Base-by-base conservation (phyloP, 2,329 filamentous ascomycete species). In the Trichoderma atroviride region DNA sequence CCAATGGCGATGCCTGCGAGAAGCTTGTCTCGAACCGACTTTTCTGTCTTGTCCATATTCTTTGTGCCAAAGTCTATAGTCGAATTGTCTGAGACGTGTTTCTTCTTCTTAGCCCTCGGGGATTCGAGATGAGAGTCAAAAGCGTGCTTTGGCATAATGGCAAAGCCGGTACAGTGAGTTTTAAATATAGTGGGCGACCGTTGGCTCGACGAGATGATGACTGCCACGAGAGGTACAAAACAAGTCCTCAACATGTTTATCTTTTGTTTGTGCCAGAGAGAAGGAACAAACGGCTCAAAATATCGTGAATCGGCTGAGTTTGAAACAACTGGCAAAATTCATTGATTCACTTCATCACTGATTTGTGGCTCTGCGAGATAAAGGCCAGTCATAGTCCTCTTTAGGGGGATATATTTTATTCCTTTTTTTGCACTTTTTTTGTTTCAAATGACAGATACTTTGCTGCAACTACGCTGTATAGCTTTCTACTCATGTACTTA, bases 1-100 rank as follows among this genome's bases (percentile, higher is more conserved):
- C 63, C 35, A 5, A 68, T 29, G 13, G 43, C 53, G 9, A 70
- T 27, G 11, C 68, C 62, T 4, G 35, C 55, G 6, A 68, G 35
- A 19, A 70, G 56, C 19, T 56, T 68, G n/a, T 68, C 53, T 24
- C 56, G 29, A 16, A 70, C 68, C 10, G 68, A 59, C 27, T 37
- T 43, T 2, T 11, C 35, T 16, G 24, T n/a, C 52, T 35, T n/a
- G 31, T 53, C 60, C 22, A 5, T 16, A 2, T 27, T 22, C 4
- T 16, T 63, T n/a, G 60, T n/a, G 14, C 35, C 9, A 10, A 3
- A 27, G 7, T 14, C 16, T 35, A 2, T 6, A 9, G 3, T 29
- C 31, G 14, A 10, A 9, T 7, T 19, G 13, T 35, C 11, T 29
- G 24, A 31, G 4, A n/a, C 9, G 5, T 7, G 0, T 10, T 53